Base-by-base conservation (phyloP, 164 flowering plant genomes). In the Stephania yunnanensis region DNA sequence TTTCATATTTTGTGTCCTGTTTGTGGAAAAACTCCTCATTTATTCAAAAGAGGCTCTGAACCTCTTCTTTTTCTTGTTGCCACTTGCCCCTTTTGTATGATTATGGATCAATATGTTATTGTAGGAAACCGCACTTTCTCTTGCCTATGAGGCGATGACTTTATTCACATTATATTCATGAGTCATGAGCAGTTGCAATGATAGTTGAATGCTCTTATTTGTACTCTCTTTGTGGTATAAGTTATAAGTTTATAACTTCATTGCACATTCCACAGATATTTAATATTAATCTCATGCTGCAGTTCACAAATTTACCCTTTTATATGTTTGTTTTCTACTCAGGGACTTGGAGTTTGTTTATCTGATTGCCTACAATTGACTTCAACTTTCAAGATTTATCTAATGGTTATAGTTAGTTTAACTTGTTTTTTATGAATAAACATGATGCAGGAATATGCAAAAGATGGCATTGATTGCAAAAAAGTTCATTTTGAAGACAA, bases 401-500 rank as follows among this genome's bases (percentile, higher is more conserved):
- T n/a, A n/a, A n/a, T n/a, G 30, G 65, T 71, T 5, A 5, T 44
- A 30, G 7, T 12, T 9, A 19, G 29, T 70, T 4, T 70, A 53
- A 66, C 7, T 74, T 4, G 10, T 36, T 17, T 74, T 66, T 20
- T 55, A 12, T 65, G 50, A 46, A 20, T n/a, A 48, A 36, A 69
- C 68, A 69, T 69, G 36, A 73, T 74, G n/a, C 77, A 83, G 83
- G 83, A 81, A 67, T 83, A 83, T 55, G 52, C 20, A 19, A 61
- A 78, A 74, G 82, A 84, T 69, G 82, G 84, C 46, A 81, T 84
- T 77, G 96, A 91, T 81, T 91, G 91, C 92, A 87, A 81, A 65
- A 88, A 85, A 83, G 90, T 93, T 77, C 89, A 92, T 66, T 93
- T 91, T 89, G 89, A 86, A 70, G 99, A 95, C 86, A 93, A 93